Conservation (phyloP, 305 asterid genomes). For the Salvia sclarea region DNA sequence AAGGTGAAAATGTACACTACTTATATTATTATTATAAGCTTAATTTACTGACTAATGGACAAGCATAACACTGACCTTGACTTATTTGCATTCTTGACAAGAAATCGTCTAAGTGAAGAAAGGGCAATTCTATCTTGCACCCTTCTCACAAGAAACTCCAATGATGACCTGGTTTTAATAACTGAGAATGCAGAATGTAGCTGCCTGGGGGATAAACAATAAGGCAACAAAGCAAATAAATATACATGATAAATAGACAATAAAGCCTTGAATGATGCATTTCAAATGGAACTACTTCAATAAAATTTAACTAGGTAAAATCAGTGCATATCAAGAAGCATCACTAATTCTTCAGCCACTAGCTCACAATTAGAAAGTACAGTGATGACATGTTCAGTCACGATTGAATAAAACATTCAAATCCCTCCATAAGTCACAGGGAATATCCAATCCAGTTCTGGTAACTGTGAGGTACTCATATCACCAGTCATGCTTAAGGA, state of each 20-base stretch:
- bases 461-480: neutral
- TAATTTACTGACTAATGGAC: constrained; percentile 3
- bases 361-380: neutral
- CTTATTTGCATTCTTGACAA: constrained; percentile 60
- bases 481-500: neutral
- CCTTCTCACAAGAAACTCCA: constrained; percentile 81
- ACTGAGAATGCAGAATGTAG: constrained; percentile 43
- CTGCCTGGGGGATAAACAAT: constrained; percentile 54
- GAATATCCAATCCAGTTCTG: neutral
- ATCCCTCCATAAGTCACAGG: neutral
- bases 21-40: constrained; percentile 8
- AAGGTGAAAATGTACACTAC: constrained; percentile 5
- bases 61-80: constrained; percentile 63
- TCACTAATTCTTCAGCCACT: neutral
- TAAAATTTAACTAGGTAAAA: constrained; percentile 7
- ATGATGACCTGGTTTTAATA: constrained; percentile 47
- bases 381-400: neutral
- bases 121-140: constrained; percentile 77
- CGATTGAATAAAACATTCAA: neutral
- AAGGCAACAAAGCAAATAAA: constrained; percentile 16
- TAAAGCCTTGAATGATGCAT: neutral
- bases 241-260: constrained; percentile 7
- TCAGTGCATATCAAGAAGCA: neutral
- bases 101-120: constrained; percentile 62
- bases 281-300: constrained; percentile 1